A percentile compares a stretch with the other conserved stretches of the same genome.
Conservation (phyloP, 2,329 filamentous ascomycete species). For the Penicillium glabrum region DNA sequence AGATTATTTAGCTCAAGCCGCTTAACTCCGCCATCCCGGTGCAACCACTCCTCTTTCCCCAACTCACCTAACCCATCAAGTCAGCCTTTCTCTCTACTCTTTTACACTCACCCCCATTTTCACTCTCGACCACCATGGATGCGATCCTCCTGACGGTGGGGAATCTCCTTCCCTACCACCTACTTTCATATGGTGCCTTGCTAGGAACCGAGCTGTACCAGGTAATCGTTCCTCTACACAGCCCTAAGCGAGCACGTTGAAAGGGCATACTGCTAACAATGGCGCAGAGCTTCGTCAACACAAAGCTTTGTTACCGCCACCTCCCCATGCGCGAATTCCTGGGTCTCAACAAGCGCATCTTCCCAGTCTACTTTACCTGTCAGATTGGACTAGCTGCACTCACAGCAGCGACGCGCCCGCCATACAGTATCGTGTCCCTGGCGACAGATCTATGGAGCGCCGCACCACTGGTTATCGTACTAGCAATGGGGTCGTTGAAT, state of each 20-base stretch:
- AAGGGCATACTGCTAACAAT: neutral
- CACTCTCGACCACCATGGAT: slow-evolving; percentile 8
- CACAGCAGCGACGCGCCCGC: slow-evolving; percentile 35
- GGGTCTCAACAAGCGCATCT: slow-evolving; percentile 40
- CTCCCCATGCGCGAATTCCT: slow-evolving; percentile 41
- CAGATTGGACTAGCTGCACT: slow-evolving; percentile 38
- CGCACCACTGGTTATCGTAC: slow-evolving; percentile 31
- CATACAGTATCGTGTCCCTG: slow-evolving; percentile 31
- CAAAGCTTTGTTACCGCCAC: slow-evolving; percentile 38
- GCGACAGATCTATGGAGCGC: slow-evolving; percentile 19
- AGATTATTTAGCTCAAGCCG: no score
- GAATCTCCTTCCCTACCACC: slow-evolving; percentile 33
- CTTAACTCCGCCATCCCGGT: neutral
- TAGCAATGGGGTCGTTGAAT: slow-evolving; percentile 36
- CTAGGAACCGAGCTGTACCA: slow-evolving; percentile 42
- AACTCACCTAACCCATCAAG: neutral
- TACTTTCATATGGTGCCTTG: slow-evolving; percentile 41
- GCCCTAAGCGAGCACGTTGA: neutral
- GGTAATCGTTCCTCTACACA: slow-evolving; percentile 6
- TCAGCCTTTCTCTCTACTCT: neutral
- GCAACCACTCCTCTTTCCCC: neutral
- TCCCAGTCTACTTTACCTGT: slow-evolving; percentile 41
- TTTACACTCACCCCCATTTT: neutral
- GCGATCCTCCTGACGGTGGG: slow-evolving; percentile 8
- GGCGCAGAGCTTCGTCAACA: slow-evolving; percentile 40